These are phyloP conservation scores for Eucalyptus marginata DNA, from an alignment of 345 rosid genomes.

Conservation along the genomic window DNA sequence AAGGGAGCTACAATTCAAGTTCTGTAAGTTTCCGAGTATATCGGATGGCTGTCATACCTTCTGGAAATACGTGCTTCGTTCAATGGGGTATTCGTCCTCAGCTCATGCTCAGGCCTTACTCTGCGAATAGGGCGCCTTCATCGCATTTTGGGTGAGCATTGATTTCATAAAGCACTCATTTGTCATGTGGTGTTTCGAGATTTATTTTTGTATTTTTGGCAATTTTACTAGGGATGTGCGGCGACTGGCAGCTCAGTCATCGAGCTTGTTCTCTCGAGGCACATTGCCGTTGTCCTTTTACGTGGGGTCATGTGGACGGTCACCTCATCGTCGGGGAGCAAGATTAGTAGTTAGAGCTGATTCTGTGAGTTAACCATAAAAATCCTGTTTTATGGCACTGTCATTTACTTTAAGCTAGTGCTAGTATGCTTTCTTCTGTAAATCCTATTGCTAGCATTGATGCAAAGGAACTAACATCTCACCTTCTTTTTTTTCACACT, in stretches of 20 bases:
- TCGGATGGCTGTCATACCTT: slow-evolving; percentile 75
- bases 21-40: not conserved
- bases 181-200: not conserved
- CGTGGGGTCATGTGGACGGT: slow-evolving; percentile 23
- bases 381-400: not conserved
- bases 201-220: not conserved
- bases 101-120: slow-evolving; percentile 20
- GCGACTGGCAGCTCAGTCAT: slow-evolving; percentile 44
- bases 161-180: not conserved
- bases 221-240: slow-evolving; percentile 26
- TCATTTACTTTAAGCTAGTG: not conserved
- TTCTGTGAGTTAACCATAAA: slow-evolving; percentile 41
- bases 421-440: not conserved
- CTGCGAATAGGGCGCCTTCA: slow-evolving; percentile 18
- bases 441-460: not conserved
- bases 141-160: slow-evolving; percentile 26
- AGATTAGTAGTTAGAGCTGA: slow-evolving; percentile 78
- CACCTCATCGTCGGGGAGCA: slow-evolving; percentile 38
- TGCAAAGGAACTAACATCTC: not conserved
- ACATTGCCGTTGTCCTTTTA: slow-evolving; percentile 45
- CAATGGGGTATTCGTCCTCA: slow-evolving; percentile 78
- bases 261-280: slow-evolving; percentile 49
- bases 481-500: not conserved
- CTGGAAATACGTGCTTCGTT: slow-evolving; percentile 65
- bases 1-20: not conserved